phyloP scores from a whole-genome alignment of 140 eudicot genomes.

The Oenanthe javanica region DNA sequence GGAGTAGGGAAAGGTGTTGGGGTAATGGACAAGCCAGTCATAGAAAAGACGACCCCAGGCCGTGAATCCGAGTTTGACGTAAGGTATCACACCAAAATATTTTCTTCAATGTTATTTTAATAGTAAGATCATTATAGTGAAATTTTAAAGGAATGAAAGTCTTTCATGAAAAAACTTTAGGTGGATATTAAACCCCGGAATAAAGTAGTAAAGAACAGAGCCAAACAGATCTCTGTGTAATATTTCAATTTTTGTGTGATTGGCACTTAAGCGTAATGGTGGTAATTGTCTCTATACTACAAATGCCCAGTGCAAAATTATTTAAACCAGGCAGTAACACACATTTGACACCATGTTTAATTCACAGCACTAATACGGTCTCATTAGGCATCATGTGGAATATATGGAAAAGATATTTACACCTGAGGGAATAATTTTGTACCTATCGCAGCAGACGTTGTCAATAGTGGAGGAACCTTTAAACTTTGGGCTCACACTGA shows the following conservation, averaged over 20 bases:
- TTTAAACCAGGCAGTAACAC: background rate
- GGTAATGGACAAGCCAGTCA: conserved; percentile 75
- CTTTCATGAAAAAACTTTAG: background rate
- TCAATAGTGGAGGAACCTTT: background rate
- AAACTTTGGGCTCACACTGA: background rate
- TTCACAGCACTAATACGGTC: background rate
- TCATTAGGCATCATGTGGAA: background rate
- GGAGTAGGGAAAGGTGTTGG: conserved; percentile 70
- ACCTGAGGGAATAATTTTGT: background rate
- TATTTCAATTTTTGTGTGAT: background rate
- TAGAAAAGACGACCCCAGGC: conserved; percentile 85
- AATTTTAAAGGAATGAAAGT: background rate
- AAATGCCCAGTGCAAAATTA: background rate
- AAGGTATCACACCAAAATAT: conserved; percentile 39
- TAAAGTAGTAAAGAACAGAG: background rate
- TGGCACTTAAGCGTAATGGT: background rate
- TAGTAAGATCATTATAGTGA: background rate
- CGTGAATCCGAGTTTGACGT: conserved; percentile 90
- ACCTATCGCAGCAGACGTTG: background rate
- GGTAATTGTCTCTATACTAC: background rate
- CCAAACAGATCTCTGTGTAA: background rate
- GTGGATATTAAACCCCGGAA: background rate
- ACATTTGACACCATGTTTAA: background rate
- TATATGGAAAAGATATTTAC: background rate
- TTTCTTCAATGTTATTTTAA: background rate